Evolutionary conservation across 1,139 yeast genomes (phyloP).

Genomic region (Kodamaea suecica): DNA sequence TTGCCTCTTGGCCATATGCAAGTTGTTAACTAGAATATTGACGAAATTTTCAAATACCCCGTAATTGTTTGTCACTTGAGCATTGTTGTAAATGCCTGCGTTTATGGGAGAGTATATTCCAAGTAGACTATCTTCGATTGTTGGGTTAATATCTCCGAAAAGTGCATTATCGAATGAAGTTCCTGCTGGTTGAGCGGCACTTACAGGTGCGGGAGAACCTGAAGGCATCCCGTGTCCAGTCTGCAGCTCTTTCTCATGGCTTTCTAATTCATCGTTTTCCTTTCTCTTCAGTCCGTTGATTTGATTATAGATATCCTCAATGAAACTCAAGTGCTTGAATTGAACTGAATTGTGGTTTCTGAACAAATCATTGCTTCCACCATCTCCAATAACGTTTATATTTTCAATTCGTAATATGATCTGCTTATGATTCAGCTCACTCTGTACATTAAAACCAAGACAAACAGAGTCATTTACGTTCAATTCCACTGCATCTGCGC

Average conservation of each 20-base stretch:
- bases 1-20: conserved; percentile 38
- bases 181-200: too few relatives aligned
- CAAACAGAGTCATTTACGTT: conserved; percentile 77
- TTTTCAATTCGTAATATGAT: conserved; percentile 79
- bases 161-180: conserved; percentile 61
- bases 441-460: conserved; percentile 88
- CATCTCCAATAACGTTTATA: conserved; percentile 49
- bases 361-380: conserved; percentile 7
- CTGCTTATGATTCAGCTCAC: conserved; percentile 77
- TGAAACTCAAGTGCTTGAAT: conserved; percentile 43
- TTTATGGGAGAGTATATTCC: conserved; percentile 54
- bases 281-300: conserved; percentile 8
- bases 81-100: conserved; percentile 62
- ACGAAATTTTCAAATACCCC: conserved; percentile 46
- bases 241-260: too few relatives aligned
- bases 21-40: conserved; percentile 25
- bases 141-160: conserved; percentile 71
- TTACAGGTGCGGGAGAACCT: too few relatives aligned
- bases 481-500: conserved; percentile 61
- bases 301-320: conserved; percentile 35
- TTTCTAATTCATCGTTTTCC: conserved; percentile 5
- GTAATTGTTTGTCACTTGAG: conserved; percentile 52
- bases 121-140: conserved; percentile 57
- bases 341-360: conserved; percentile 23
- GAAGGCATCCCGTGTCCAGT: too few relatives aligned